A percentile compares a stretch with the other conserved stretches of the same genome.
Evolutionary conservation across 805 yeast genomes (phyloP).

Genomic region (Hanseniaspora thailandica): DNA sequence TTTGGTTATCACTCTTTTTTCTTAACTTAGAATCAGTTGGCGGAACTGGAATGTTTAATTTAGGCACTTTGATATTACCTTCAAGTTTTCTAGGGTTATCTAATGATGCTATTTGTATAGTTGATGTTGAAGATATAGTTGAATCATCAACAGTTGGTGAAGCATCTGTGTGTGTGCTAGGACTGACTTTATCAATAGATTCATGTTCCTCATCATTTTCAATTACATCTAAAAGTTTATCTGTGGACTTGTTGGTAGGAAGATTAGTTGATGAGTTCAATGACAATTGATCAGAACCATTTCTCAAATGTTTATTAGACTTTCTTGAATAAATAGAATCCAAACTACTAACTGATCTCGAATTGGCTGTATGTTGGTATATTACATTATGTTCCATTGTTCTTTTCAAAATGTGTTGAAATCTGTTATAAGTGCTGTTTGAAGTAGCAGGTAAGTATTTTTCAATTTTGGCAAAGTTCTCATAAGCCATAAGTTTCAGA

Average conservation of each 20-base stretch:
- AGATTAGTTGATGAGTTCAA: not conserved
- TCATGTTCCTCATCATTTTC: conserved; percentile 10
- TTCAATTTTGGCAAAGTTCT: conserved; percentile 37
- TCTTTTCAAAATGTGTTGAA: conserved; percentile 41
- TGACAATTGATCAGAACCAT: conserved; percentile 26
- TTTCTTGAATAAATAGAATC: conserved; percentile 21
- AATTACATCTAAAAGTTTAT: not conserved
- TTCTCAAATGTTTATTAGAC: conserved; percentile 16
- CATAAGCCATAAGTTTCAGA: conserved; percentile 56
- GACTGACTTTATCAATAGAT: not conserved
- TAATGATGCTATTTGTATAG: not conserved
- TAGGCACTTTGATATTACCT: not conserved
- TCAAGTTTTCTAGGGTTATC: not conserved
- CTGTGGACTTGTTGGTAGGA: not conserved
- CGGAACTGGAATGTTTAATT: conserved; percentile 7
- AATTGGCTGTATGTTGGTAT: conserved; percentile 22
- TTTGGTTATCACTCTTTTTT: conserved; percentile 13
- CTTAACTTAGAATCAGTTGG: not conserved
- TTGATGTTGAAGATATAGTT: not conserved
- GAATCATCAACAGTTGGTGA: not conserved
- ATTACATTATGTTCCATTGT: conserved; percentile 31
- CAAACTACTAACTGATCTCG: conserved; percentile 19
- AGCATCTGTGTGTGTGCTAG: not conserved
- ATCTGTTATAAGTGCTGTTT: conserved; percentile 44
- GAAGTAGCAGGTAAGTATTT: conserved; percentile 35